Conservation (phyloP, 345 rosid species). For the Eucalyptus urophylla region DNA sequence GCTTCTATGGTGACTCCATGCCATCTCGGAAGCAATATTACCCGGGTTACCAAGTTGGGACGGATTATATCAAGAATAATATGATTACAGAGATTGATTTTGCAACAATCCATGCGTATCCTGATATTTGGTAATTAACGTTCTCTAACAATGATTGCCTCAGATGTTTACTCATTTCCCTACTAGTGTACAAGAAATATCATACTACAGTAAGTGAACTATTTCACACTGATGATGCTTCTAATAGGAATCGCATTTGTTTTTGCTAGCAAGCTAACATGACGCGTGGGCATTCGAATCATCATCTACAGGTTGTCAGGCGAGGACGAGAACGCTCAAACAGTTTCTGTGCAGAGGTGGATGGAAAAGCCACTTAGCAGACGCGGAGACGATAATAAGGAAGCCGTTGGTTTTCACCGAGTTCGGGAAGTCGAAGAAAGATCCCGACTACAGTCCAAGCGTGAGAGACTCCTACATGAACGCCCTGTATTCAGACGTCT, state of each 20-base stretch:
- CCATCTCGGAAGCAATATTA: slow-evolving; percentile 15
- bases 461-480: slow-evolving; percentile 8
- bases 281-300: neutral
- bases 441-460: slow-evolving; percentile 1
- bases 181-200: neutral
- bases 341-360: slow-evolving; percentile 17
- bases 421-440: slow-evolving; percentile 23
- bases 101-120: slow-evolving; percentile 31
- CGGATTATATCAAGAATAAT: slow-evolving; percentile 23
- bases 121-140: slow-evolving; percentile 17
- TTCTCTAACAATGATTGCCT: neutral
- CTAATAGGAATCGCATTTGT: neutral
- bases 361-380: slow-evolving; percentile 11
- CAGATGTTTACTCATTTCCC: neutral
- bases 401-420: slow-evolving; percentile 31
- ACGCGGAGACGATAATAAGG: slow-evolving; percentile 4
- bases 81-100: slow-evolving; percentile 17
- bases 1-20: slow-evolving; percentile 23
- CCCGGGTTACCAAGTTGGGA: slow-evolving; percentile 17
- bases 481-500: slow-evolving; percentile 6
- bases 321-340: neutral
- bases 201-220: neutral
- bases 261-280: neutral
- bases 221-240: neutral
- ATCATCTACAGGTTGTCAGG: slow-evolving; percentile 5